These are phyloP conservation scores for Jatropha multifida DNA, from an alignment of 441 rosid genomes.

Conservation along the genomic window DNA sequence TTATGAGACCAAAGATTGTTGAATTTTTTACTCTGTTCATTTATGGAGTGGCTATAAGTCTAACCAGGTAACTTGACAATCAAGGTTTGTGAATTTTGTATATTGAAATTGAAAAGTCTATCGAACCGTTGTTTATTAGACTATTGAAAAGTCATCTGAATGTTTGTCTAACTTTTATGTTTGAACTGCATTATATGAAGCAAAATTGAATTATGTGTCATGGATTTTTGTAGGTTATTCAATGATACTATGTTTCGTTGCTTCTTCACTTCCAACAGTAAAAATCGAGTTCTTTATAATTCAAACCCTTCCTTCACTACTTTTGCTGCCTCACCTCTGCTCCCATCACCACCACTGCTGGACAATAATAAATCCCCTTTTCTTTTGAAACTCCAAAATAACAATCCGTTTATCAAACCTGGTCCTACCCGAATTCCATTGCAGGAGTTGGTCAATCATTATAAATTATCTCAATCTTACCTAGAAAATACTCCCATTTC, in stretches of 20 bases:
- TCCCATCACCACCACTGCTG: not conserved
- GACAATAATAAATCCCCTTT: slow-evolving; percentile 14
- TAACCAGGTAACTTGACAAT: not conserved
- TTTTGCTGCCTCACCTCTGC: slow-evolving; percentile 10
- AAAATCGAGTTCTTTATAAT: slow-evolving; percentile 4
- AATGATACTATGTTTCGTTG: slow-evolving; percentile 26
- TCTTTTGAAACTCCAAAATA: slow-evolving; percentile 15
- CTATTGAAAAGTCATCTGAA: not conserved
- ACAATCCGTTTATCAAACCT: slow-evolving; percentile 16
- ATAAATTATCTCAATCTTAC: slow-evolving; percentile 19
- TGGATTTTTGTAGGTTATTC: not conserved
- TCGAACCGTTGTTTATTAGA: not conserved
- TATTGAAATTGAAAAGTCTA: not conserved
- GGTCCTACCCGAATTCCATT: slow-evolving; percentile 28
- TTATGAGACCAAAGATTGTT: not conserved
- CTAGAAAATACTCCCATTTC: not conserved
- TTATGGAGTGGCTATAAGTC: not conserved
- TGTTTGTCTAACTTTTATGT: not conserved
- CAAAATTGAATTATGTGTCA: too few relatives aligned
- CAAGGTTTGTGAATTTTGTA: not conserved
- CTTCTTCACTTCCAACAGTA: slow-evolving; percentile 21
- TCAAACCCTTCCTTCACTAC: slow-evolving; percentile 21
- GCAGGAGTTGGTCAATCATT: slow-evolving; percentile 25
- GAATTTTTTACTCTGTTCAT: not conserved
- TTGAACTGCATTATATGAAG: too few relatives aligned